Percentiles rank a stretch among this genome's conserved stretches.
Evolutionary conservation across 2,329 filamentous ascomycete species (phyloP).

Genomic region (Phaeosphaeriaceae sp.): DNA sequence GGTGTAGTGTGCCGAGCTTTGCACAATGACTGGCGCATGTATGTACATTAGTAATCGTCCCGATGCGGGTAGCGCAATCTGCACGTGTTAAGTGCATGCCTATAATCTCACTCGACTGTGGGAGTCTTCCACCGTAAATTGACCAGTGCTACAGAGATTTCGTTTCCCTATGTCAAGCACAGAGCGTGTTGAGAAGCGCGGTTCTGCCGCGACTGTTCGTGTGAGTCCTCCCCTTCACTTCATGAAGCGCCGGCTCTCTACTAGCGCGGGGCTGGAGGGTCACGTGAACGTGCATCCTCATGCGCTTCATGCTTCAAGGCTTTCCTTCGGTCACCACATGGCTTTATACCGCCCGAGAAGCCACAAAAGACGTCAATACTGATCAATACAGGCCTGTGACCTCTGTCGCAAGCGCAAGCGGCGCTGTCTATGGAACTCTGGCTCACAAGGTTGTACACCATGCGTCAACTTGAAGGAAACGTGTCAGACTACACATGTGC

Average conservation of each 20-base stretch:
- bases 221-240: conserved; percentile 13
- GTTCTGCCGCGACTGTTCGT: conserved; percentile 30
- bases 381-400: conserved; percentile 27
- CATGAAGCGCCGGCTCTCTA: not conserved
- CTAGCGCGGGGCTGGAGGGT: not conserved
- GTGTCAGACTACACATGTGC: conserved; percentile 31
- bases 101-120: not conserved
- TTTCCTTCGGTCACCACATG: no score
- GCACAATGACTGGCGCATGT: not conserved
- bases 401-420: conserved; percentile 34
- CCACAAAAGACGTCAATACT: not conserved
- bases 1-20: no score
- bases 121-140: not conserved
- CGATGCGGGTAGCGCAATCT: not conserved
- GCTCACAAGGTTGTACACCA: conserved; percentile 24
- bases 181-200: conserved; percentile 27
- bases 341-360: no score
- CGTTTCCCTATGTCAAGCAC: not conserved
- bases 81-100: not conserved
- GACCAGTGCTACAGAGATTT: not conserved
- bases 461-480: conserved; percentile 31
- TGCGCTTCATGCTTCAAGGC: not conserved
- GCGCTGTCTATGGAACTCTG: conserved; percentile 29
- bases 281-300: not conserved
- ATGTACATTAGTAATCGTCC: conserved; percentile 5